Evolutionary conservation across 2,329 filamentous ascomycete genomes (phyloP).

Genomic region (Monosporascus sp.): DNA sequence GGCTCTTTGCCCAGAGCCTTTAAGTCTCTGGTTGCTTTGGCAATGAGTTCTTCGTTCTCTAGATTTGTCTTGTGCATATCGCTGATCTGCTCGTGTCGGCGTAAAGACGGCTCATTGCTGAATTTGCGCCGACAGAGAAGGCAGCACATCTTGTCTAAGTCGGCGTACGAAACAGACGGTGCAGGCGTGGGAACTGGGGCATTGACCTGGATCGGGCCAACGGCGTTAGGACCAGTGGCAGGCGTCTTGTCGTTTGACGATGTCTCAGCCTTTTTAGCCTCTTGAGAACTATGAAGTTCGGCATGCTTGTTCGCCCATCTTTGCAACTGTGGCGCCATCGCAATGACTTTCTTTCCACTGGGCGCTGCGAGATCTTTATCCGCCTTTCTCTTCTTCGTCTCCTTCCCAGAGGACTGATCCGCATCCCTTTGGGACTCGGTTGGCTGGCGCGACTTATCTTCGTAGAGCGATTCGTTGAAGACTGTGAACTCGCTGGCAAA

Average conservation of each 20-base stretch:
- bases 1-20: conserved; percentile 29
- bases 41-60: conserved; percentile 20
- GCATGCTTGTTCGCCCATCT: conserved; percentile 68
- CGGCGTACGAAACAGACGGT: conserved; percentile 53
- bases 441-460: conserved; percentile 32
- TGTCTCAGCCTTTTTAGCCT: conserved; percentile 23
- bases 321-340: conserved; percentile 59
- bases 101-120: conserved; percentile 31
- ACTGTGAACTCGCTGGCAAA: conserved; percentile 63
- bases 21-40: conserved; percentile 24
- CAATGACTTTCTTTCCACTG: conserved; percentile 42
- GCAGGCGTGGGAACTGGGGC: conserved; percentile 19
- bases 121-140: conserved; percentile 38
- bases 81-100: conserved; percentile 39
- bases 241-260: conserved; percentile 24
- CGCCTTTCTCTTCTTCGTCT: conserved; percentile 39
- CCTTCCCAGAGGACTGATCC: conserved; percentile 24
- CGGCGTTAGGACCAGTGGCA: conserved; percentile 19
- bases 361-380: conserved; percentile 35
- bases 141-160: conserved; percentile 41
- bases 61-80: conserved; percentile 35
- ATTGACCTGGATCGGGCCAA: conserved; percentile 11
- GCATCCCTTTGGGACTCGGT: conserved; percentile 29
- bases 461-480: conserved; percentile 42
- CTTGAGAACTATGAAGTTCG: conserved; percentile 54